Base-by-base conservation (phyloP, 805 yeast species). In the Pichia membranifaciens region DNA sequence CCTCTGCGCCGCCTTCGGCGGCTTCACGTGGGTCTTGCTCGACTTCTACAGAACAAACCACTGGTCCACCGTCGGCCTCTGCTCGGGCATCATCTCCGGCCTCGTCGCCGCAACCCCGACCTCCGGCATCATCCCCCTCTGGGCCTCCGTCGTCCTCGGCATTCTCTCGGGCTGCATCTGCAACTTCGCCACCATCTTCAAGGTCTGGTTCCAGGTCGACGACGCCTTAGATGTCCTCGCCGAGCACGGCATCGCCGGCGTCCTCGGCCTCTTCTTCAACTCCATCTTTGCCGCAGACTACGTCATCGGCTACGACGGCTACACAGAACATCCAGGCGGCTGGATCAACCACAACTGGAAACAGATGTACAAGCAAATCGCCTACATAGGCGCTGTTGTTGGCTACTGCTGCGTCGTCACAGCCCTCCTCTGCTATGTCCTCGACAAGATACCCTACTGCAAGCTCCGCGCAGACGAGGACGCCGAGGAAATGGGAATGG, bases 211-310 rank as follows among this genome's bases (percentile, higher is more conserved):
- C 41, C 75, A 76, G 50, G 89, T 91, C 44, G 98, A 93, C 65
- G 99, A 91, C 69, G 82, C 96, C 2, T 71, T 93, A 57, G 98
- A 93, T 83, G 81, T 89, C 44, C 75, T 91, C 63, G 98, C 98
- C n/a, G 98, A 91, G 79, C 99, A 91, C 82, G 98, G 96, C 43
- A 75, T 91, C 57, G 98, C 97, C 0, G 99, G 99, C 29, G 75
- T 90, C 41, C 75, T 91, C 40, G 98, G 99, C 0, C 73, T 90
- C 41, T 49, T 91, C n/a, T 89, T 88, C 70, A 89, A 88, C 61
- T 96, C 87, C 0, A 61, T 91, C 1, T 90, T 93, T 61, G 97
- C 87, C 15, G 87, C 90, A 6, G 78, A 84, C 47, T 84, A 87
- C 65, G 95, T 93, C 45, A 78, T 91, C 52, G 96, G 96, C 15